Evolutionary conservation across 345 rosid genomes (phyloP).

Genomic region (Anastatica hierochuntica): DNA sequence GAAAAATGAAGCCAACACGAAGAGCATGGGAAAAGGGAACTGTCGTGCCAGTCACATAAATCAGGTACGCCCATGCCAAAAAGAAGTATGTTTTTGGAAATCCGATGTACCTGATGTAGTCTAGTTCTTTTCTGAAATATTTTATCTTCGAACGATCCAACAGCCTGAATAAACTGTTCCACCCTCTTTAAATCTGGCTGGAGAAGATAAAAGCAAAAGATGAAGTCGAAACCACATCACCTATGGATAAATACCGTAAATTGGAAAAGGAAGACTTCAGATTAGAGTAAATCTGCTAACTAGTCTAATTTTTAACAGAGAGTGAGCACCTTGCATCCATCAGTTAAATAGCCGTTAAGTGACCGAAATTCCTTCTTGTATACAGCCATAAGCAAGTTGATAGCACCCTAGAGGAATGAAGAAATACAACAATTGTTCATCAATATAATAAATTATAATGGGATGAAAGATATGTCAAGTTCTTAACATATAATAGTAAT

Average conservation of each 20-base stretch:
- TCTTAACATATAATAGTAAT: neutral
- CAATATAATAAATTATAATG: too few relatives aligned
- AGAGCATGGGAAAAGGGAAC: neutral
- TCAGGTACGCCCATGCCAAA: neutral
- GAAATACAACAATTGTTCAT: too few relatives aligned
- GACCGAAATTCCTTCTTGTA: slow-evolving; percentile 83
- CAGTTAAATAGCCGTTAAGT: slow-evolving; percentile 74
- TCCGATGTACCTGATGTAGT: slow-evolving; percentile 71
- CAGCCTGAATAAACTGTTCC: slow-evolving; percentile 88
- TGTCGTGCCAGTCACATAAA: too few relatives aligned
- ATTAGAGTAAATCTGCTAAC: too few relatives aligned
- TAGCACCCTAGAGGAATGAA: slow-evolving; percentile 68
- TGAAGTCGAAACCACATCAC: slow-evolving; percentile 11
- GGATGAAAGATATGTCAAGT: neutral
- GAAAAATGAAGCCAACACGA: neutral
- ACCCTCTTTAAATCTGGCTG: slow-evolving; percentile 78
- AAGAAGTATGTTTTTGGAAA: neutral
- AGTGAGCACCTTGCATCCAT: slow-evolving; percentile 66
- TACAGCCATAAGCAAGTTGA: slow-evolving; percentile 80
- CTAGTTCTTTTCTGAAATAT: slow-evolving; percentile 92
- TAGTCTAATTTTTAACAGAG: slow-evolving; percentile 2
- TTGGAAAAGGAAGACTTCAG: slow-evolving; percentile 11
- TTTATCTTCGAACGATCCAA: slow-evolving; percentile 81
- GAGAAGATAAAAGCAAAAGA: neutral
- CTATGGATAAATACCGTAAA: neutral